Conservation (phyloP, 805 yeast species). For the Ogataea salicorniae region DNA sequence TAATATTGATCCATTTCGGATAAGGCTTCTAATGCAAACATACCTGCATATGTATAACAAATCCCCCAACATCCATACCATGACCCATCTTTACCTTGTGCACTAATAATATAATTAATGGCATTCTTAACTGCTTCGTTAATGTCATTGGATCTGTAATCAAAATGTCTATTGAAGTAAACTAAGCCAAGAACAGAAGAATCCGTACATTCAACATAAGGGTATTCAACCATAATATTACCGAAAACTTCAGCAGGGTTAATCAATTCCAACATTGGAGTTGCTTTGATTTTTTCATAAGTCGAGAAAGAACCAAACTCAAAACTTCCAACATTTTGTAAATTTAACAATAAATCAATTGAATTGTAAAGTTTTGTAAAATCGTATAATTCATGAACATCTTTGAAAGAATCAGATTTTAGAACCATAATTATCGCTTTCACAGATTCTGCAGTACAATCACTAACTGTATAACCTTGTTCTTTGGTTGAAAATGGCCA, state of each 20-base stretch:
- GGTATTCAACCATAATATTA: slow-evolving; percentile 97
- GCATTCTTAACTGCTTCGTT: slow-evolving; percentile 69
- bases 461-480: slow-evolving; percentile 95
- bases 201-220: slow-evolving; percentile 97
- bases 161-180: slow-evolving; percentile 61
- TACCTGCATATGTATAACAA: slow-evolving; percentile 90
- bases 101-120: slow-evolving; percentile 58
- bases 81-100: slow-evolving; percentile 78
- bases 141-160: slow-evolving; percentile 64
- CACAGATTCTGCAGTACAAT: slow-evolving; percentile 93
- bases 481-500: slow-evolving; percentile 96
- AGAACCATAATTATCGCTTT: slow-evolving; percentile 92
- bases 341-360: slow-evolving; percentile 64
- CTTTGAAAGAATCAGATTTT: slow-evolving; percentile 49
- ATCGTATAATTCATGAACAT: slow-evolving; percentile 36
- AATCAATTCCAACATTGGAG: slow-evolving; percentile 66
- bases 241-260: slow-evolving; percentile 99
- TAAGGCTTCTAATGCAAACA: slow-evolving; percentile 96
- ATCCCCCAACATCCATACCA: slow-evolving; percentile 99
- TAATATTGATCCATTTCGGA: slow-evolving; percentile 63
- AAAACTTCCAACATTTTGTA: slow-evolving; percentile 75
- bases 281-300: slow-evolving; percentile 81
- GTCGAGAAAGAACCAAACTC: slow-evolving; percentile 92
- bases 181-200: slow-evolving; percentile 87
- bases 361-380: slow-evolving; percentile 56